These are phyloP conservation scores for Hymenotorrendiella dingleyae DNA, from an alignment of 2,329 filamentous ascomycete genomes.

Conservation along the genomic window DNA sequence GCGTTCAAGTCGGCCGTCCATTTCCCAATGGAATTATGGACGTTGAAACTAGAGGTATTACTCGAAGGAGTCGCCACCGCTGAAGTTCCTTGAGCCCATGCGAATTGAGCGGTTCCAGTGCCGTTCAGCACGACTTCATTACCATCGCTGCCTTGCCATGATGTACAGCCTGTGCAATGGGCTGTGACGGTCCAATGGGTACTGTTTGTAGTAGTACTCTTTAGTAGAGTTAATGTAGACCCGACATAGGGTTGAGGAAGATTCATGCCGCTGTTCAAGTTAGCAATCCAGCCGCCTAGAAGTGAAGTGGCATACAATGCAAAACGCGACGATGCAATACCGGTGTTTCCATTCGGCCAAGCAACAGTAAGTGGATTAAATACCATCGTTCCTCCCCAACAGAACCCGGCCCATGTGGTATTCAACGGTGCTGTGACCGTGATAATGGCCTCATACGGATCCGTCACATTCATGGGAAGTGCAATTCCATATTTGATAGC, in stretches of 20 bases:
- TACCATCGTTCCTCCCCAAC: slow-evolving; percentile 17
- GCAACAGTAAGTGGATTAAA: slow-evolving; percentile 15
- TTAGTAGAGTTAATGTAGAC: slow-evolving; percentile 11
- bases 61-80: slow-evolving; percentile 14
- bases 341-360: slow-evolving; percentile 13
- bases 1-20: slow-evolving; percentile 19
- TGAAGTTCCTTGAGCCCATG: slow-evolving; percentile 15
- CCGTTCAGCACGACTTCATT: slow-evolving; percentile 10
- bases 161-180: slow-evolving; percentile 16
- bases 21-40: slow-evolving; percentile 13
- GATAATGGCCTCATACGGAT: slow-evolving; percentile 14
- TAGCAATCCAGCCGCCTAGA: background rate
- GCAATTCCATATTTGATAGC: slow-evolving; percentile 13
- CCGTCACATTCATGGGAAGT: slow-evolving; percentile 9
- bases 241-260: slow-evolving; percentile 14
- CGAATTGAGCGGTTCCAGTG: slow-evolving; percentile 14
- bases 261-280: slow-evolving; percentile 11
- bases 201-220: slow-evolving; percentile 14
- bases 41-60: slow-evolving; percentile 15
- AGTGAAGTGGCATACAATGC: slow-evolving; percentile 8
- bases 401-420: slow-evolving; percentile 14
- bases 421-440: slow-evolving; percentile 11
- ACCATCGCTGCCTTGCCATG: slow-evolving; percentile 14
- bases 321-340: slow-evolving; percentile 10
- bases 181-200: slow-evolving; percentile 19